A percentile compares a stretch with the other conserved stretches of the same genome.
These are phyloP conservation scores for Arthrobotrys pseudoclavata DNA, from an alignment of 2,329 filamentous ascomycete genomes.

Conservation along the genomic window DNA sequence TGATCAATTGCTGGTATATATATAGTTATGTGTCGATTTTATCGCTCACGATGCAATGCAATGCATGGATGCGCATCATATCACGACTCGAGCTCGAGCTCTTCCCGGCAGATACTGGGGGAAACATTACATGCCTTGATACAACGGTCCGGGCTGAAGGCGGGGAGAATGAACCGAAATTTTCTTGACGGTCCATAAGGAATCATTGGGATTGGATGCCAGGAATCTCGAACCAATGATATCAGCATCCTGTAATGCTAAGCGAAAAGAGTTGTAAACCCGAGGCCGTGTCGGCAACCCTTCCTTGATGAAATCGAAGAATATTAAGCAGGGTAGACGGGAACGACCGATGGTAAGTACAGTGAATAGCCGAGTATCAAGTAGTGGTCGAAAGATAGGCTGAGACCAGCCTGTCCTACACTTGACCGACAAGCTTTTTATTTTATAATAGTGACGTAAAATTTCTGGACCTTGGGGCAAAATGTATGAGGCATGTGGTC, in stretches of 20 bases:
- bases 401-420: not conserved
- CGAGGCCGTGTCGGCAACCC: conserved; percentile 17
- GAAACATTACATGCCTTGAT: conserved; percentile 7
- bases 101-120: not conserved
- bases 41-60: conserved; percentile 27
- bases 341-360: conserved; percentile 31
- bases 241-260: conserved; percentile 28
- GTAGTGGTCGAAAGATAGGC: not conserved
- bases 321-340: conserved; percentile 16
- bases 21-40: not conserved
- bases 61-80: conserved; percentile 31
- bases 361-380: conserved; percentile 12
- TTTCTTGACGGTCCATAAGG: conserved; percentile 16
- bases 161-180: conserved; percentile 22
- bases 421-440: conserved; percentile 10
- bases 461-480: conserved; percentile 22
- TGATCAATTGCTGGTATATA: not conserved
- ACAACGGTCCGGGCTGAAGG: not conserved
- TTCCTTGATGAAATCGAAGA: conserved; percentile 10
- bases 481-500: conserved; percentile 36
- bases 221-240: conserved; percentile 46
- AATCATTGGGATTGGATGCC: conserved; percentile 15
- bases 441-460: conserved; percentile 51
- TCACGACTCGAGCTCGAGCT: conserved; percentile 2
- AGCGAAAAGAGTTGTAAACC: conserved; percentile 30